Base-by-base conservation (phyloP, 2,329 filamentous ascomycete species). In the Macroventuria anomochaeta region DNA sequence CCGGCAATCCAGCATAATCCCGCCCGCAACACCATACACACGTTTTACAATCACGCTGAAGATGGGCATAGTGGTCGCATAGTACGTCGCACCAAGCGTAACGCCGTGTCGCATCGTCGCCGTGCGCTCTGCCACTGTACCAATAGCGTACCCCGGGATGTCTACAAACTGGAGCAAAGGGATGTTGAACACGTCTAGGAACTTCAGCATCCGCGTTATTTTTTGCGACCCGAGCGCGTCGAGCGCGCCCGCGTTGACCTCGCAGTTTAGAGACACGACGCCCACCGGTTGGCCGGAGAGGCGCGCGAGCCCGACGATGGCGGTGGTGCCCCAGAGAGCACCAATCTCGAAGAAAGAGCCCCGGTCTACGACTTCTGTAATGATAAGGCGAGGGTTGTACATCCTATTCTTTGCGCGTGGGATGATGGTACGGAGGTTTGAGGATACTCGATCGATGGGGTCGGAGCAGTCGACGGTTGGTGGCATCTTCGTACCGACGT, bases 51-150 rank as follows among this genome's bases (percentile, higher is more conserved):
- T 78, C n/a, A 88, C 83, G 49, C 76, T 84, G 73, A 88, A 88
- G 3, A 88, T 79, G 0, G 85, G 84, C 47, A 81, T 82, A 0
- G 84, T 87, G 0, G 84, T 87, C 18, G 81, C 81, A 66, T 83
- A 87, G 65, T 88, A 88, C 0, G 85, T 79, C 49, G 83, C 83
- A 5, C 82, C 84, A 1, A 88, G 78, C 38, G 83, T 80, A 3
- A 88, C 78, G 0, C 85, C 85, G 75, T 85, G 85, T 44, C 84
- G 78, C 85, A 88, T 88, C 0, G 85, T 87, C 11, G 84, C 85
- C 4, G 79, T 82, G 12, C 84, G 77, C 68, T 88, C 85, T 2
- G 85, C 85, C 0, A 83, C 78, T 0, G 85, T 87, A 0, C 85
- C 85, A 36, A 88, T 84, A 0, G 85, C 84, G 58, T 87, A 88